Base-by-base conservation (phyloP, 176 grass and related monocot species). In the Carex pumila region DNA sequence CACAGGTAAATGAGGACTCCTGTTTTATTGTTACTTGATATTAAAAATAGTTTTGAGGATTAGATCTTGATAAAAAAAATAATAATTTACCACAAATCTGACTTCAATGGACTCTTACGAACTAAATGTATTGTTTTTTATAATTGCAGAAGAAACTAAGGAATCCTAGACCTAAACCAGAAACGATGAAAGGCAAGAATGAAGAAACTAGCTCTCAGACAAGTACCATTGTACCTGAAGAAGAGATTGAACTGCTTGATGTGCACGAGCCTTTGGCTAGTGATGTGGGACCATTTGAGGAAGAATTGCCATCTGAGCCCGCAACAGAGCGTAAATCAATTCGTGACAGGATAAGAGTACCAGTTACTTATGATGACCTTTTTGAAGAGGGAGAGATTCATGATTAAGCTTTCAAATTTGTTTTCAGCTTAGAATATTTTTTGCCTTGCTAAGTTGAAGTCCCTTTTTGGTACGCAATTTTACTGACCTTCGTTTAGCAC, bases 341-440 rank as follows among this genome's bases (percentile, higher is more conserved):
- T 57, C 65, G 63, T 4, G 91, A 92, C 58, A 99, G 96, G 72
- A 92, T 99, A 55, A 88, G 96, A 7, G 34, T 93, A 63, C 96
- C 89, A 52, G 91, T 99, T 79, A 59, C 89, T 74, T 99, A 99
- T 80, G 93, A 92, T 73, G 93, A 99, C 84, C 87, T 95, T 63
- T 92, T 94, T 47, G 96, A 99, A 86, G 96, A 95, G 49, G 96
- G 96, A 41, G 96, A 94, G 89, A 92, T 99, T 87, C 88, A 89
- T 1, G 86, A 90, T 80, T 85, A 61, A 84, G 32, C n/a, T 75
- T 54, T 61, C 8, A 66, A 65, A 31, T 65, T 77, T 67, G 11
- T 60, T 66, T 83, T 68, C n/a, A 53, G 80, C 31, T 32, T 55
- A 52, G 45, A 68, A 66, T 36, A 47, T 66, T 53, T 81, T 81